Evolutionary conservation across 768 basidiomycete genomes (phyloP).

Genomic region (Daedaleopsis sinensis): DNA sequence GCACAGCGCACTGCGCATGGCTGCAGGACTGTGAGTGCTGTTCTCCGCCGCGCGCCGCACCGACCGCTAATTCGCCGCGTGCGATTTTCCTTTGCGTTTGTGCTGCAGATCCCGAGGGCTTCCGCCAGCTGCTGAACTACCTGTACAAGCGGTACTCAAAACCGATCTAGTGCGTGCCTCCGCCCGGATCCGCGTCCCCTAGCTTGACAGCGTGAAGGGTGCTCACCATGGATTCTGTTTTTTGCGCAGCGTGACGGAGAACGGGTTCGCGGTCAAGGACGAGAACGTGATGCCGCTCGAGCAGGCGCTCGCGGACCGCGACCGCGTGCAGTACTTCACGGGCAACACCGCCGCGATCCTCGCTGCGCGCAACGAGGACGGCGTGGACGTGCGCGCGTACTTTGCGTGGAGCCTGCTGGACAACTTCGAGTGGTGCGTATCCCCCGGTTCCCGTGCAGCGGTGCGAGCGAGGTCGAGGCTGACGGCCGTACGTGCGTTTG

Average conservation of each 20-base stretch:
- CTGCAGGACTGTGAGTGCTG: constrained; percentile 59
- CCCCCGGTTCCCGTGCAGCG: not conserved
- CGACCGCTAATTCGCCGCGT: constrained; percentile 16
- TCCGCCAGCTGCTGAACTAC: constrained; percentile 73
- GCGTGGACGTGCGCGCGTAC: constrained; percentile 62
- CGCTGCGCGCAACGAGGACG: constrained; percentile 61
- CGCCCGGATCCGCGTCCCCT: constrained; percentile 18
- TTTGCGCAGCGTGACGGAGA: constrained; percentile 65
- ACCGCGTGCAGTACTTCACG: constrained; percentile 68
- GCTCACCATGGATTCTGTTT: no score
- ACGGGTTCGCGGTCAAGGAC: constrained; percentile 70
- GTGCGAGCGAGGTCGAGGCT: not conserved
- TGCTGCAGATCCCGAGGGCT: constrained; percentile 60
- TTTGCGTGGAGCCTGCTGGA: constrained; percentile 76
- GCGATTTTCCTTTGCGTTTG: not conserved
- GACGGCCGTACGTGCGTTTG: not conserved
- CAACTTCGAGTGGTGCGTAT: constrained; percentile 66
- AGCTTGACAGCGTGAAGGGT: constrained; percentile 52
- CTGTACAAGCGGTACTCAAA: constrained; percentile 61
- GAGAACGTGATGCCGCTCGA: constrained; percentile 57
- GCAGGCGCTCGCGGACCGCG: constrained; percentile 57
- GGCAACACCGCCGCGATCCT: constrained; percentile 58
- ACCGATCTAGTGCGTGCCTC: constrained; percentile 54
- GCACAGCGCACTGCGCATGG: constrained; percentile 62
- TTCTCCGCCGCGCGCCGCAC: not conserved